Evolutionary conservation across 2,329 filamentous ascomycete species (phyloP).

Genomic region (Calonectria pauciramosa): DNA sequence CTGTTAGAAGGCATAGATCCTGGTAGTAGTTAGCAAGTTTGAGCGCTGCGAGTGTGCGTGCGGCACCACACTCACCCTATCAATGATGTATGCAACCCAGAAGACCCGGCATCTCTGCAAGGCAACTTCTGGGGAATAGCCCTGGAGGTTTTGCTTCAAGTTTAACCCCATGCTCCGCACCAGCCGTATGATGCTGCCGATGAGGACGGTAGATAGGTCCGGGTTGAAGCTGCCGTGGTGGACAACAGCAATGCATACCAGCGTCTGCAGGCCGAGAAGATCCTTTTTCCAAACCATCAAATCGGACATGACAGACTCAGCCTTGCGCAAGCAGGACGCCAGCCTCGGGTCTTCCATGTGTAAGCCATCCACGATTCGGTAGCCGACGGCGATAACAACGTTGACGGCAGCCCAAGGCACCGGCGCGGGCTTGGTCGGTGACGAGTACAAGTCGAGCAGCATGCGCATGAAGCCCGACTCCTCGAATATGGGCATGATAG

Average conservation of each 20-base stretch:
- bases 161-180: constrained; percentile 51
- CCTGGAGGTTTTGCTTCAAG: constrained; percentile 33
- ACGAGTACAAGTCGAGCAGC: constrained; percentile 50
- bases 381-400: constrained; percentile 50
- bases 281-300: constrained; percentile 49
- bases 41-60: no score
- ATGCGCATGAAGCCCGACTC: constrained; percentile 51
- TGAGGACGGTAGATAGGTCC: constrained; percentile 48
- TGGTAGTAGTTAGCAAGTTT: constrained; percentile 26
- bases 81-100: constrained; percentile 54
- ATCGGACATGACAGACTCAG: constrained; percentile 49
- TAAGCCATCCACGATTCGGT: constrained; percentile 40
- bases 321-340: constrained; percentile 47
- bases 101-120: constrained; percentile 51
- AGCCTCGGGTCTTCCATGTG: constrained; percentile 33
- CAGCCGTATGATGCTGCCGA: constrained; percentile 50
- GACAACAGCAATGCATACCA: constrained; percentile 51
- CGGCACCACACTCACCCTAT: constrained; percentile 46
- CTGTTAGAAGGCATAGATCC: constrained; percentile 51
- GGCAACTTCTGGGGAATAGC: neutral
- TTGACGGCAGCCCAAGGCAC: constrained; percentile 52
- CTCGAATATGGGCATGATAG: constrained; percentile 50
- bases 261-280: constrained; percentile 49
- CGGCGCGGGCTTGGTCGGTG: constrained; percentile 28
- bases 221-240: constrained; percentile 49